These are phyloP conservation scores for Curvularia spicifera DNA, from an alignment of 2,329 filamentous ascomycete genomes.

Conservation along the genomic window DNA sequence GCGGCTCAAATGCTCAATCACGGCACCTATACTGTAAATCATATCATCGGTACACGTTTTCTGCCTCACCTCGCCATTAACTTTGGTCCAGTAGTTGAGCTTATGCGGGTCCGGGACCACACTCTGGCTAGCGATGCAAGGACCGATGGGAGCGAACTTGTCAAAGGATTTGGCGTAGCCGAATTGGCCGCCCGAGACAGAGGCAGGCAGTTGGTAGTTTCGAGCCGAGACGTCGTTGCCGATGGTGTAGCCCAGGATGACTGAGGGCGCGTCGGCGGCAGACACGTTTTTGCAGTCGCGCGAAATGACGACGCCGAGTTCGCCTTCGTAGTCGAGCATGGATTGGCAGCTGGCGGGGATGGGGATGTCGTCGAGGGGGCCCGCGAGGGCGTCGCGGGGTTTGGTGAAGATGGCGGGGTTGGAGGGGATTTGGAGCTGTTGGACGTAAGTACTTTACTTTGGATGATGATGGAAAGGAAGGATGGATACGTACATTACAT, in stretches of 20 bases:
- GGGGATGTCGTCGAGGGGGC: conserved; percentile 39
- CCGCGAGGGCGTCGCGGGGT: conserved; percentile 44
- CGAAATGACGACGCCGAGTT: conserved; percentile 46
- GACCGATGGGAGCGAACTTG: conserved; percentile 54
- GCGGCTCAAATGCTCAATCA: conserved; percentile 54
- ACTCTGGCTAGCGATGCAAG: conserved; percentile 45
- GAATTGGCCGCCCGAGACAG: conserved; percentile 46
- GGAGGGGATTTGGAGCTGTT: conserved; percentile 39
- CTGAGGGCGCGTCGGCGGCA: conserved; percentile 63
- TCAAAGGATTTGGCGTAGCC: conserved; percentile 56
- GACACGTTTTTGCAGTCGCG: conserved; percentile 48
- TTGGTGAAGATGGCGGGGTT: conserved; percentile 48
- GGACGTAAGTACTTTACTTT: too few relatives aligned
- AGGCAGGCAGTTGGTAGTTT: conserved; percentile 55
- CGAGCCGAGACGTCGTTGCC: conserved; percentile 69
- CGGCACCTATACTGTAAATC: conserved; percentile 53
- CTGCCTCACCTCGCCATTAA: conserved; percentile 56
- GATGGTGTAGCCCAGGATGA: conserved; percentile 68
- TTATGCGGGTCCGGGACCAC: conserved; percentile 45
- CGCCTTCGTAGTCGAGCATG: conserved; percentile 48
- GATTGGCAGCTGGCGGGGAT: conserved; percentile 43
- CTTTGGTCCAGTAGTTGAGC: conserved; percentile 48
- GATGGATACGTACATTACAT: conserved; percentile 29
- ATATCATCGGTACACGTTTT: conserved; percentile 54
- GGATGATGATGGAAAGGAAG: too few relatives aligned